A percentile compares a stretch with the other conserved stretches of the same genome.
These are phyloP conservation scores for Hymenoscyphus infarciens DNA, from an alignment of 2,329 filamentous ascomycete genomes.

Conservation along the genomic window DNA sequence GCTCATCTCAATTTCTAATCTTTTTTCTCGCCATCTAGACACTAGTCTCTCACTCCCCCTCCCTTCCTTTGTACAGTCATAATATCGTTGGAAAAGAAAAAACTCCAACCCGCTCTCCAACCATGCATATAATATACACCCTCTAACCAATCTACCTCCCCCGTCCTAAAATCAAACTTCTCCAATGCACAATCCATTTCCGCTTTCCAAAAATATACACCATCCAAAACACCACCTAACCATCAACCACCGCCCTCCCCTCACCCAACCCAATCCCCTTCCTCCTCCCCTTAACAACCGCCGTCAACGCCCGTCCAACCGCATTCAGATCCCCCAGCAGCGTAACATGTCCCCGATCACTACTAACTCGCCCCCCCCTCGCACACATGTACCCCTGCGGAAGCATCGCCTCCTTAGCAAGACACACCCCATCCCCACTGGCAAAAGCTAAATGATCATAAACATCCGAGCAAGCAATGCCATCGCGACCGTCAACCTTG, in stretches of 20 bases:
- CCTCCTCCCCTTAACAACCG: constrained; percentile 61
- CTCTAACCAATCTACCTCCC: background rate
- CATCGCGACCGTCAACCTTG: constrained; percentile 67
- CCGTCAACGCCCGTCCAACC: constrained; percentile 70
- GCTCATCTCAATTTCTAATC: background rate
- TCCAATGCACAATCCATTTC: background rate
- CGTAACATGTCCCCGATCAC: constrained; percentile 82
- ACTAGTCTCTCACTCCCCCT: background rate
- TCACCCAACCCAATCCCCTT: constrained; percentile 70
- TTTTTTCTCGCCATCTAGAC: background rate
- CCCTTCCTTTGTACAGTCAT: background rate
- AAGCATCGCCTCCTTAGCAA: constrained; percentile 81
- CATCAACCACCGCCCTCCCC: background rate
- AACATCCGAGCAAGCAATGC: constrained; percentile 70
- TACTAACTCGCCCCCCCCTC: constrained; percentile 70
- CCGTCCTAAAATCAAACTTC: background rate
- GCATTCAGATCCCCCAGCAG: constrained; percentile 81
- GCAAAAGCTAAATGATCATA: constrained; percentile 88
- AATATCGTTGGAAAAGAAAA: background rate
- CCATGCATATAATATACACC: background rate
- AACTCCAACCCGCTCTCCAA: background rate
- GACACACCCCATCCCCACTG: constrained; percentile 82
- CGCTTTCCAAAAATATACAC: background rate
- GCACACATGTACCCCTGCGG: constrained; percentile 75
- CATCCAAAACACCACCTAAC: background rate